These are phyloP conservation scores for Incumbomyces lentus DNA, from an alignment of 2,329 filamentous ascomycete genomes.

Conservation along the genomic window DNA sequence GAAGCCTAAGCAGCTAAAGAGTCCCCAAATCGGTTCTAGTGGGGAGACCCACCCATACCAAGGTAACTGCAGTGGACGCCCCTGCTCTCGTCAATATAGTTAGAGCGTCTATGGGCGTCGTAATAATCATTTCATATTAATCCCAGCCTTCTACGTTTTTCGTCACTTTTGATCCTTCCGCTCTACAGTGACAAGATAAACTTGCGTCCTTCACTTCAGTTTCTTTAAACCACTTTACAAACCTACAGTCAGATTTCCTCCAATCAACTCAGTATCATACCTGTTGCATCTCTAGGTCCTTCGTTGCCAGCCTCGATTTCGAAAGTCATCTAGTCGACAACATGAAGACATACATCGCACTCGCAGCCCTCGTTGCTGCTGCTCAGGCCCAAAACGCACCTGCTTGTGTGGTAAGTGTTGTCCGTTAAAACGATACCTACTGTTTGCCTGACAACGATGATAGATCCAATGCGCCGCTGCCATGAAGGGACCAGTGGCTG, in stretches of 20 bases:
- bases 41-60: no score
- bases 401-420: constrained; percentile 8
- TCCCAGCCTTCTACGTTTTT: not conserved
- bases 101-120: no score
- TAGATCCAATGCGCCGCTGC: constrained; percentile 36
- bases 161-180: not conserved
- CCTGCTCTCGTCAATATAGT: no score
- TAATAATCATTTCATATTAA: not conserved
- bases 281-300: not conserved
- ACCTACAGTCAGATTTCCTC: not conserved
- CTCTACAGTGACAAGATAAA: not conserved
- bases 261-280: not conserved
- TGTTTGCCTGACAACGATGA: constrained; percentile 12
- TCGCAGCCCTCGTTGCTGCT: constrained; percentile 1
- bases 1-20: no score
- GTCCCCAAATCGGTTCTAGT: no score
- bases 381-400: constrained; percentile 1
- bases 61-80: no score
- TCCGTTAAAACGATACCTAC: constrained; percentile 23
- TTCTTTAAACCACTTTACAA: not conserved
- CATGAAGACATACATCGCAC: constrained; percentile 5
- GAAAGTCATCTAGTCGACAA: not conserved
- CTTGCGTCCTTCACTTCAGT: not conserved
- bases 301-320: not conserved
- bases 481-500: constrained; percentile 31